A percentile compares a stretch with the other conserved stretches of the same genome.
These are phyloP conservation scores for Aspergillus funiculosus DNA, from an alignment of 495 filamentous ascomycete species.

Conservation along the genomic window DNA sequence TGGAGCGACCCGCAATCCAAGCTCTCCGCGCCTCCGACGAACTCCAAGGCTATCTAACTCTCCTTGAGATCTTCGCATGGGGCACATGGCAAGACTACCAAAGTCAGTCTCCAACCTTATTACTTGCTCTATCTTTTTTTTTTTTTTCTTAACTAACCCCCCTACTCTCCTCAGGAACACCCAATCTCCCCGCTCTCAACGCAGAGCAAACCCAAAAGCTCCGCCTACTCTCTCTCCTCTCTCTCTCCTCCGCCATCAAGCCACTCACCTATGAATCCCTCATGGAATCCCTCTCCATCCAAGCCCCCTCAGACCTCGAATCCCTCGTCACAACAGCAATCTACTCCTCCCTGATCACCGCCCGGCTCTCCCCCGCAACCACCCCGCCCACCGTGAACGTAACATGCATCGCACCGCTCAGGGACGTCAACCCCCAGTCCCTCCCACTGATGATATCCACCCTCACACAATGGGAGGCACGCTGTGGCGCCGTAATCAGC, in stretches of 20 bases:
- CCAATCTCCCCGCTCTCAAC: slow-evolving; percentile 65
- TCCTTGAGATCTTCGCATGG: slow-evolving; percentile 89
- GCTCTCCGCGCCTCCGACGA: slow-evolving; percentile 53
- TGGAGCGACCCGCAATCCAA: slow-evolving; percentile 77
- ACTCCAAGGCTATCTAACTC: slow-evolving; percentile 53
- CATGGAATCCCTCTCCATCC: slow-evolving; percentile 58
- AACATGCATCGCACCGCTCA: slow-evolving; percentile 72
- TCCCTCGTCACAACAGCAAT: slow-evolving; percentile 83
- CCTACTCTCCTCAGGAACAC: slow-evolving; percentile 40
- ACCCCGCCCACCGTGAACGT: slow-evolving; percentile 64
- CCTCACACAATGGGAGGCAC: slow-evolving; percentile 66
- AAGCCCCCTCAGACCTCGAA: slow-evolving; percentile 68
- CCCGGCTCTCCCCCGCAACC: slow-evolving; percentile 68
- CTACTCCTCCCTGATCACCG: slow-evolving; percentile 75
- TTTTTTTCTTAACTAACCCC: too few species aligned
- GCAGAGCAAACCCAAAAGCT: slow-evolving; percentile 76
- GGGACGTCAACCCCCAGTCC: slow-evolving; percentile 69
- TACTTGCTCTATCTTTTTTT: background rate
- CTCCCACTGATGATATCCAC: slow-evolving; percentile 59
- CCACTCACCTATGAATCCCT: slow-evolving; percentile 70
- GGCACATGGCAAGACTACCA: slow-evolving; percentile 80
- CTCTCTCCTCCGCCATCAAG: slow-evolving; percentile 57
- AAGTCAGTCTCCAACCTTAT: slow-evolving; percentile 40
- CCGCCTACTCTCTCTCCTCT: slow-evolving; percentile 81
- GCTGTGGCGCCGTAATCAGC: slow-evolving; percentile 67